Conservation (phyloP, 2,329 filamentous ascomycete species). For the Microdochium trichocladiopsis region DNA sequence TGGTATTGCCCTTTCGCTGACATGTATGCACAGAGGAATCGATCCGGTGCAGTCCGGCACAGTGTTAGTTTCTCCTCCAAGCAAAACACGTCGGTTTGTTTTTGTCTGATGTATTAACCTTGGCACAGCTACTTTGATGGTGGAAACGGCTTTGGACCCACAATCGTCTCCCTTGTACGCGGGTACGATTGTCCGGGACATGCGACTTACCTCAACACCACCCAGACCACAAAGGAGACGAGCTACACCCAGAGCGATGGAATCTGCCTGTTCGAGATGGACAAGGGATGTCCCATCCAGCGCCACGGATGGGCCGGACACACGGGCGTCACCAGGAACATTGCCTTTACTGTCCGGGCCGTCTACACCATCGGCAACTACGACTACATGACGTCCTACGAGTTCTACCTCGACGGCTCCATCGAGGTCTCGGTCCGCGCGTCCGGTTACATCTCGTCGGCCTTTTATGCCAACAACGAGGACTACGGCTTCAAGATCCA, state of each 20-base stretch:
- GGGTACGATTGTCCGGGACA: conserved; percentile 18
- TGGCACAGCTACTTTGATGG: not conserved
- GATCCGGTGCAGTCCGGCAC: conserved; percentile 14
- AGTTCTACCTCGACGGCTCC: conserved; percentile 30
- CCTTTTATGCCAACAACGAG: conserved; percentile 35
- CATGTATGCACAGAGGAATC: conserved; percentile 9
- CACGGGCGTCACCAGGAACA: conserved; percentile 14
- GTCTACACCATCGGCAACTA: conserved; percentile 33
- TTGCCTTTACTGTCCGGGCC: conserved; percentile 25
- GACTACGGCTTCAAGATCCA: conserved; percentile 44
- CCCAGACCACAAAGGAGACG: conserved; percentile 11
- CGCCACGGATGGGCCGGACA: conserved; percentile 23
- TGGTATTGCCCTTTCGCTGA: not conserved
- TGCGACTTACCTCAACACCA: conserved; percentile 16
- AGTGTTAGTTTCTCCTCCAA: not conserved
- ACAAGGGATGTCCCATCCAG: conserved; percentile 25
- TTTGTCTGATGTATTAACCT: not conserved
- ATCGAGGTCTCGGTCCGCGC: conserved; percentile 33
- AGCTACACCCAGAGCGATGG: conserved; percentile 21
- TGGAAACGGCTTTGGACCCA: not conserved
- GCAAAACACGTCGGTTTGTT: not conserved
- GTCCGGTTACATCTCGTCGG: conserved; percentile 45
- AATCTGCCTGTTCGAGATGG: conserved; percentile 36
- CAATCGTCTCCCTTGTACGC: conserved; percentile 20
- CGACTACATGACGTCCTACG: conserved; percentile 31